Evolutionary conservation across 148 eudicot genomes (phyloP).

Genomic region (Linanthus parryae): DNA sequence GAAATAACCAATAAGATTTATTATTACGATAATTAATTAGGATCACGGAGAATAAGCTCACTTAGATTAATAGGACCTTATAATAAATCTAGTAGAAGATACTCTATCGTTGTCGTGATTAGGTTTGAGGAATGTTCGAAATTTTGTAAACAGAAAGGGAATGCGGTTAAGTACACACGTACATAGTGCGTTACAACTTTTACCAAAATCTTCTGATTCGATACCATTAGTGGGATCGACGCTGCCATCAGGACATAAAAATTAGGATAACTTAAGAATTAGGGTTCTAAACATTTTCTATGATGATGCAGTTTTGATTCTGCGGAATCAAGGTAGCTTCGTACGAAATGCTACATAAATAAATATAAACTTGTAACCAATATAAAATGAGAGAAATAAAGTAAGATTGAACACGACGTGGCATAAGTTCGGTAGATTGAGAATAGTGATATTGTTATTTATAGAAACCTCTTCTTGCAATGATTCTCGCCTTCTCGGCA

Average conservation of each 20-base stretch:
- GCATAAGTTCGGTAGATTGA: too few relatives aligned
- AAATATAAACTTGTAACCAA: background rate
- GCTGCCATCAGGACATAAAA: background rate
- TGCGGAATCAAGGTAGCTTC: conserved; percentile 1
- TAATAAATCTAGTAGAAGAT: conserved; percentile 9
- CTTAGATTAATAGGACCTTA: background rate
- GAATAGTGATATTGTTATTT: too few relatives aligned
- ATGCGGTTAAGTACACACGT: background rate
- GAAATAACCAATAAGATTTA: conserved; percentile 12
- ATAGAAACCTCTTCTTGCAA: too few relatives aligned
- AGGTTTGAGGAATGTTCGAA: background rate
- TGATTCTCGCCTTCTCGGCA: too few relatives aligned
- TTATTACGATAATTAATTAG: background rate
- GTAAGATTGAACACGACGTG: too few relatives aligned
- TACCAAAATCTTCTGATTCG: background rate
- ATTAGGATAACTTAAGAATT: background rate
- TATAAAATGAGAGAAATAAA: too few relatives aligned
- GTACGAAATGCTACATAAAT: background rate
- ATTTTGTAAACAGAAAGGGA: background rate
- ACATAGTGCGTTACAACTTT: background rate
- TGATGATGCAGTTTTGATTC: background rate
- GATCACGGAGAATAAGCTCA: conserved; percentile 9
- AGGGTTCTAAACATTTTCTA: conserved; percentile 2
- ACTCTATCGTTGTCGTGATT: conserved; percentile 8
- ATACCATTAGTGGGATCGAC: conserved; percentile 9